Conservation (phyloP, 106 monocot species). For the Iris macrosiphon region DNA sequence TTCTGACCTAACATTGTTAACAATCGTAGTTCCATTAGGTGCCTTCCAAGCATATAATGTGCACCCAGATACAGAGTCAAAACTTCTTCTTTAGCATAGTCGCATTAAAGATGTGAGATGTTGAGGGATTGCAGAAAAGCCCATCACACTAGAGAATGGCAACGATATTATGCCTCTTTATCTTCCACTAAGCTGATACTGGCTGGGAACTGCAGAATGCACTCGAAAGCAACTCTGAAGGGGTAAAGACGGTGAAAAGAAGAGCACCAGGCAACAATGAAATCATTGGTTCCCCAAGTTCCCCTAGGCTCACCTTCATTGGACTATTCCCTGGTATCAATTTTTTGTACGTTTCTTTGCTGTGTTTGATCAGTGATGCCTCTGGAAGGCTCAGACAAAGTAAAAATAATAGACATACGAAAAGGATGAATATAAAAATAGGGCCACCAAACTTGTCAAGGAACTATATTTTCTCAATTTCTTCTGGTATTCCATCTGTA, state of each 20-base stretch:
- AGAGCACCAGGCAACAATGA: conserved; percentile 67
- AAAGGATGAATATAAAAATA: conserved; percentile 17
- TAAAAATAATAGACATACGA: conserved; percentile 23
- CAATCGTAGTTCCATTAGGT: conserved; percentile 29
- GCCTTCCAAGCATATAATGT: conserved; percentile 33
- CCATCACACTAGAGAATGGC: conserved; percentile 78
- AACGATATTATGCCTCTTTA: conserved; percentile 36
- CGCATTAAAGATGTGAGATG: conserved; percentile 29
- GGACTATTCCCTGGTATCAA: not conserved
- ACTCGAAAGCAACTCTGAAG: conserved; percentile 49
- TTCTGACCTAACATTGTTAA: conserved; percentile 51
- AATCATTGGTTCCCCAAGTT: conserved; percentile 59
- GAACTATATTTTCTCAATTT: conserved; percentile 3
- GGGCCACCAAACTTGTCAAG: not conserved
- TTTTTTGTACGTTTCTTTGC: not conserved
- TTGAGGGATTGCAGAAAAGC: conserved; percentile 51
- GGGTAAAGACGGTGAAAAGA: conserved; percentile 62
- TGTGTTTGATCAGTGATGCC: not conserved
- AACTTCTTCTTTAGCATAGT: conserved; percentile 15
- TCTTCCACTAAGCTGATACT: conserved; percentile 19
- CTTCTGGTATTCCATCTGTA: conserved; percentile 7
- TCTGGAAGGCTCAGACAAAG: conserved; percentile 41
- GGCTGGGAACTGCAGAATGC: conserved; percentile 28
- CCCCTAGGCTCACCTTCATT: conserved; percentile 17
- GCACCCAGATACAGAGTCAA: conserved; percentile 75